Evolutionary conservation across 1,284 basidiomycete genomes (phyloP).

Genomic region (Stereum hirsutum): DNA sequence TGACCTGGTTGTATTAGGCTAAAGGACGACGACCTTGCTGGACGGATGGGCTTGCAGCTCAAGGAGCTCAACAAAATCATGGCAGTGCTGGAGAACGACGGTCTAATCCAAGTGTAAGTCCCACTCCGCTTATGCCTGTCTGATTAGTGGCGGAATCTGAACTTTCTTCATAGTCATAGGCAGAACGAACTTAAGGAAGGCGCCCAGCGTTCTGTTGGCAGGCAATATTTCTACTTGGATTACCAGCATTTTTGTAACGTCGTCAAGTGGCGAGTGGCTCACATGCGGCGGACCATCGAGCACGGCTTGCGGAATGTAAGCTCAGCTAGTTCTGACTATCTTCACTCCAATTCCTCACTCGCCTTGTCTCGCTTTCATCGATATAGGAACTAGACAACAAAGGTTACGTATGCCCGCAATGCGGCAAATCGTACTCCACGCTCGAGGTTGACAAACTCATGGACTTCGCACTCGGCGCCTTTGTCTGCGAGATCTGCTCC

Average conservation of each 20-base stretch:
- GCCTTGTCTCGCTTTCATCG: constrained; percentile 1
- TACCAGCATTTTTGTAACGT: constrained; percentile 95
- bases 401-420: constrained; percentile 92
- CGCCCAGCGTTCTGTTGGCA: constrained; percentile 69
- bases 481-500: constrained; percentile 73
- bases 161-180: constrained; percentile 44
- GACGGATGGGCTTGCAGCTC: constrained; percentile 79
- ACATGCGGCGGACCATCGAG: constrained; percentile 89
- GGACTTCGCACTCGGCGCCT: constrained; percentile 53
- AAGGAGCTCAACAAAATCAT: constrained; percentile 93
- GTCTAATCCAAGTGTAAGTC: constrained; percentile 69
- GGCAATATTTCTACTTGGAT: constrained; percentile 95
- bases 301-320: constrained; percentile 75
- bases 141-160: background rate
- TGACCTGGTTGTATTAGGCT: too few relatives aligned
- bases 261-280: constrained; percentile 95
- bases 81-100: constrained; percentile 79
- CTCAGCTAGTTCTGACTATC: constrained; percentile 10
- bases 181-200: constrained; percentile 84
- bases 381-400: constrained; percentile 87
- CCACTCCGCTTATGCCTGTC: constrained; percentile 4
- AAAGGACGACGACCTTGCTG: constrained; percentile 88
- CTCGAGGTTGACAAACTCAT: constrained; percentile 81
- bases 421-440: constrained; percentile 77
- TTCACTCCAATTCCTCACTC: constrained; percentile 4